Conservation (phyloP, 2,329 filamentous ascomycete species). For the Parastagonospora nodorum region DNA sequence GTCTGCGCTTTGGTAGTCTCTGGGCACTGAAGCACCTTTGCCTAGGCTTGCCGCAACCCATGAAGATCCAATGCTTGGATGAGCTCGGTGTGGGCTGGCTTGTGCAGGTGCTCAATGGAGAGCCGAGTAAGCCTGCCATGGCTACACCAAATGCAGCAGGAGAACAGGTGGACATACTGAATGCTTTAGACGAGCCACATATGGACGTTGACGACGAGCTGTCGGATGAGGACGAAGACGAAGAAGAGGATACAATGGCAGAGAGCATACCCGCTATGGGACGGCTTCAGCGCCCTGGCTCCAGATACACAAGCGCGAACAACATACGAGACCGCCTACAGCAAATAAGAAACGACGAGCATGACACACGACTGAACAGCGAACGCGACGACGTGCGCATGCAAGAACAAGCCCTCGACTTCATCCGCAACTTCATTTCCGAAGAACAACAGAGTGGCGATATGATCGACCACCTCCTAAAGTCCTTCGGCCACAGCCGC, state of each 20-base stretch:
- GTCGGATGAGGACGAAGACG: slow-evolving; percentile 51
- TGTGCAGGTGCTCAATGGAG: slow-evolving; percentile 73
- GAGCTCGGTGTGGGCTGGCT: slow-evolving; percentile 81
- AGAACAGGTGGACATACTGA: slow-evolving; percentile 64
- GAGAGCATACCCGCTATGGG: slow-evolving; percentile 50
- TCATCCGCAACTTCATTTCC: slow-evolving; percentile 87
- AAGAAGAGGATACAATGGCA: slow-evolving; percentile 54
- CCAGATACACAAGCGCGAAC: slow-evolving; percentile 41
- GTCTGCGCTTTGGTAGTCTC: slow-evolving; percentile 80
- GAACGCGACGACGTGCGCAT: slow-evolving; percentile 80
- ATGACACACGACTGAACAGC: slow-evolving; percentile 69
- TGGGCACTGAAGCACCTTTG: slow-evolving; percentile 96
- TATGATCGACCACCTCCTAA: slow-evolving; percentile 87
- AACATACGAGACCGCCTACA: slow-evolving; percentile 49
- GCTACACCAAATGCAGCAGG: slow-evolving; percentile 64
- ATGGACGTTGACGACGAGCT: slow-evolving; percentile 49
- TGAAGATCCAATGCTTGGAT: slow-evolving; percentile 78
- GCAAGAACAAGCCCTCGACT: slow-evolving; percentile 88
- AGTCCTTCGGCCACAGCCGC: slow-evolving; percentile 73
- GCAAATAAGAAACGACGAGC: slow-evolving; percentile 65
- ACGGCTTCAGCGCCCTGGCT: slow-evolving; percentile 43
- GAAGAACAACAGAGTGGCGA: slow-evolving; percentile 59
- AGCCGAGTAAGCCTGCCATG: slow-evolving; percentile 54
- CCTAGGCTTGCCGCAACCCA: slow-evolving; percentile 68
- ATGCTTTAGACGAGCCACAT: slow-evolving; percentile 53